Conservation (phyloP, 345 rosid species). For the Gynandropsis gynandra region DNA sequence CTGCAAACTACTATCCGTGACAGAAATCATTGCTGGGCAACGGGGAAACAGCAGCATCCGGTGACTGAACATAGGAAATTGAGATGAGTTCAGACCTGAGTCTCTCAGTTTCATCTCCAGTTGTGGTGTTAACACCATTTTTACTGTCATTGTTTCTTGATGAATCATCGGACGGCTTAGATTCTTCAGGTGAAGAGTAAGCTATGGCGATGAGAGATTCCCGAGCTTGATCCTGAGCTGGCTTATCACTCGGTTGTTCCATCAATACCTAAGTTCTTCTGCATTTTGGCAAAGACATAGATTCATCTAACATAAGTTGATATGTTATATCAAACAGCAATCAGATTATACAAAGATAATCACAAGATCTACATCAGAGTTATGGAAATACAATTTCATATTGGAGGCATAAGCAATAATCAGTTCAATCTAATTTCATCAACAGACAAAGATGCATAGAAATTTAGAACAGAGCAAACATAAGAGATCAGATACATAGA, state of each 20-base stretch:
- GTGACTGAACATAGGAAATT: conserved; percentile 26
- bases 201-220: conserved; percentile 30
- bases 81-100: conserved; percentile 24
- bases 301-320: neutral
- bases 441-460: neutral
- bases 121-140: conserved; percentile 13
- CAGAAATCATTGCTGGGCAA: conserved; percentile 14
- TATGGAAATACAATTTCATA: neutral
- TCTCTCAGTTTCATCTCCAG: conserved; percentile 19
- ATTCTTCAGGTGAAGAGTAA: conserved; percentile 25
- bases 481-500: neutral
- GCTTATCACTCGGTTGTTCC: conserved; percentile 27
- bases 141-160: neutral
- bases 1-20: conserved; percentile 16
- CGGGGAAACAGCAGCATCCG: conserved; percentile 20
- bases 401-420: neutral
- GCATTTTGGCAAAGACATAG: conserved; percentile 13
- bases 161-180: conserved; percentile 14
- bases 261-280: conserved; percentile 22
- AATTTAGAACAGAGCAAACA: conserved; percentile 7
- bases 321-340: conserved; percentile 11
- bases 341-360: conserved; percentile 1
- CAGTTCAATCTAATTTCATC: neutral
- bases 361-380: neutral
- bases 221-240: conserved; percentile 26